phyloP scores from a whole-genome alignment of 2,329 filamentous ascomycete species.

The Fusarium sp. region DNA sequence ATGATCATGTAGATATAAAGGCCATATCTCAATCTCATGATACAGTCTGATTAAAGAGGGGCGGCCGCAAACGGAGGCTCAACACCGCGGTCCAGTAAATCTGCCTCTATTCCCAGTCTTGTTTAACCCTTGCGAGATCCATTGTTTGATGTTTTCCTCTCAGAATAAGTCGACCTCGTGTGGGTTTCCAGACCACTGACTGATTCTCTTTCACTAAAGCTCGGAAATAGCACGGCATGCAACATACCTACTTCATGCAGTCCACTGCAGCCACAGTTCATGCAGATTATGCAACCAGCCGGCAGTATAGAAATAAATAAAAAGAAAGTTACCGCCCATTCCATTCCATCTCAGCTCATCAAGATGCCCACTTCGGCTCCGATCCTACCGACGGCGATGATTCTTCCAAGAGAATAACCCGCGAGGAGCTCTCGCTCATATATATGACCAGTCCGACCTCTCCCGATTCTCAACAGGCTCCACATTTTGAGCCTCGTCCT shows the following conservation, averaged over 20 bases:
- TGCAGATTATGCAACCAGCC: background rate
- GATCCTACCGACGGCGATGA: conserved; percentile 2
- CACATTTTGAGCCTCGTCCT: conserved; percentile 16
- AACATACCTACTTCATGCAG: conserved; percentile 5
- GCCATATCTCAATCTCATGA: background rate
- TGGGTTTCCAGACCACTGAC: conserved; percentile 13
- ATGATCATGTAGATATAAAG: background rate
- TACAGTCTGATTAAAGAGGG: background rate
- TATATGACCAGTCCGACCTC: conserved; percentile 30
- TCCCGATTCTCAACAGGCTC: conserved; percentile 31
- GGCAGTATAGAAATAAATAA: background rate
- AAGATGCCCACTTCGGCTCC: conserved; percentile 37
- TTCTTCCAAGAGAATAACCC: conserved; percentile 24
- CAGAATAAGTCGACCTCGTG: conserved; percentile 15
- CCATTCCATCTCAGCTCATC: conserved; percentile 7
- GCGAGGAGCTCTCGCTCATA: background rate
- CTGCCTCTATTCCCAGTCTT: conserved; percentile 28
- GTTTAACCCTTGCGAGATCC: conserved; percentile 7
- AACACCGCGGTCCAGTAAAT: conserved; percentile 17
- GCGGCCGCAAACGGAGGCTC: conserved; percentile 17
- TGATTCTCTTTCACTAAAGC: conserved; percentile 27
- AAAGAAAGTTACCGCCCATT: conserved; percentile 24
- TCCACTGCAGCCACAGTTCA: conserved; percentile 15
- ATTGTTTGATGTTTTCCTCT: conserved; percentile 31
- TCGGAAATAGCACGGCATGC: conserved; percentile 40